phyloP scores from a whole-genome alignment of 2,329 filamentous ascomycete species.

The Curvularia spicifera region DNA sequence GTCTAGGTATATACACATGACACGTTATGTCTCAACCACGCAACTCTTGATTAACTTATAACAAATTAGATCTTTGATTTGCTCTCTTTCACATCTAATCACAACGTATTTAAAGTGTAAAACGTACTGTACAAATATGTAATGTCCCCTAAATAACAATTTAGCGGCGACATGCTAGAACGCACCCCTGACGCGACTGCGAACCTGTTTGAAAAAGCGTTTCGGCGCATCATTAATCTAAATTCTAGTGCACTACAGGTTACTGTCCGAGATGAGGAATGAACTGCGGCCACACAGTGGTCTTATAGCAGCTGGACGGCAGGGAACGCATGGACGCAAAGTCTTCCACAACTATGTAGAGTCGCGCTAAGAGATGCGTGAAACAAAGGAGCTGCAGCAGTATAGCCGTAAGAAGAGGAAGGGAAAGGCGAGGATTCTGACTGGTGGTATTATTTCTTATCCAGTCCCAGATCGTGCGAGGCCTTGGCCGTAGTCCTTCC shows the following conservation, averaged over 20 bases:
- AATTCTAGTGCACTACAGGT: not conserved
- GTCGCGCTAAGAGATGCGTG: not conserved
- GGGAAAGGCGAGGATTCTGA: not conserved
- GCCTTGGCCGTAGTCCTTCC: not conserved
- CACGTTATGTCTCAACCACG: too few species aligned
- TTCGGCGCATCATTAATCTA: not conserved
- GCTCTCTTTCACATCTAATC: too few species aligned
- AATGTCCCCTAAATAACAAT: too few species aligned
- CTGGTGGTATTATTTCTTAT: not conserved
- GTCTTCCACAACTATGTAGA: not conserved
- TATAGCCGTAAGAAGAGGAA: not conserved
- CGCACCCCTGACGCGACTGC: too few species aligned
- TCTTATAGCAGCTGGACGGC: not conserved
- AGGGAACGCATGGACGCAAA: not conserved
- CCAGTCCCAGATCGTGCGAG: not conserved
- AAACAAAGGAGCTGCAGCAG: not conserved
- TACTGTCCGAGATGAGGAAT: not conserved
- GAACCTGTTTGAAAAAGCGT: not conserved
- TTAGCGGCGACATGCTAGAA: too few species aligned
- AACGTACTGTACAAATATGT: too few species aligned
- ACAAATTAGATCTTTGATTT: too few species aligned
- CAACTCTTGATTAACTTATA: too few species aligned
- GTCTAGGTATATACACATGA: not conserved
- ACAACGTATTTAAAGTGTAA: too few species aligned
- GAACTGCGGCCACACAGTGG: not conserved